A percentile compares a stretch with the other conserved stretches of the same genome.
These are phyloP conservation scores for Dryas alaskensis DNA, from an alignment of 306 rosid genomes.

Conservation along the genomic window DNA sequence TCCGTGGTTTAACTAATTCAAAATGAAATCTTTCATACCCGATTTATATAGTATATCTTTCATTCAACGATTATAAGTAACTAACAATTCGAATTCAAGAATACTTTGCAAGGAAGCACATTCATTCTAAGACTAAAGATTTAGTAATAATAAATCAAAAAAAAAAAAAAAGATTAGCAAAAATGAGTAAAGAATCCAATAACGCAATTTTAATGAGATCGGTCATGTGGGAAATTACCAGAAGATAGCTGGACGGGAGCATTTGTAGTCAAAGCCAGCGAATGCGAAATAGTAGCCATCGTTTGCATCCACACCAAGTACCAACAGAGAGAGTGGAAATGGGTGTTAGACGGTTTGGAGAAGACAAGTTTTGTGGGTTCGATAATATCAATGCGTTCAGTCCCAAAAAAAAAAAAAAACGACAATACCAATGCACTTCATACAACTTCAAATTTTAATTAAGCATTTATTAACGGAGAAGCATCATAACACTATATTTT, in stretches of 20 bases:
- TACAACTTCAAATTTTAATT: no score
- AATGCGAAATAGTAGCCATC: slow-evolving; percentile 65
- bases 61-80: background rate
- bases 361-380: slow-evolving; percentile 14
- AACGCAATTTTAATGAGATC: background rate
- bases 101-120: background rate
- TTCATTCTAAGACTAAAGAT: background rate
- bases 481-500: no score
- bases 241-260: slow-evolving; percentile 32
- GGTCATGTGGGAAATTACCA: slow-evolving; percentile 35
- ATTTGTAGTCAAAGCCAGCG: slow-evolving; percentile 42
- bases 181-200: background rate
- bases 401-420: no score
- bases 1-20: background rate
- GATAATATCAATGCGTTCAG: slow-evolving; percentile 39
- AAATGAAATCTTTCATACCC: background rate
- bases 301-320: background rate
- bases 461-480: no score
- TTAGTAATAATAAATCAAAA: background rate
- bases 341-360: background rate
- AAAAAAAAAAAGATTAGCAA: background rate
- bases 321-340: background rate
- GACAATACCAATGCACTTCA: no score
- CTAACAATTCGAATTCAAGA: background rate
- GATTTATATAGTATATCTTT: background rate